Percentiles rank a stretch among this genome's conserved stretches.
Conservation (phyloP, 805 yeast genomes). For the Kodamaea kaohsiungensis region DNA sequence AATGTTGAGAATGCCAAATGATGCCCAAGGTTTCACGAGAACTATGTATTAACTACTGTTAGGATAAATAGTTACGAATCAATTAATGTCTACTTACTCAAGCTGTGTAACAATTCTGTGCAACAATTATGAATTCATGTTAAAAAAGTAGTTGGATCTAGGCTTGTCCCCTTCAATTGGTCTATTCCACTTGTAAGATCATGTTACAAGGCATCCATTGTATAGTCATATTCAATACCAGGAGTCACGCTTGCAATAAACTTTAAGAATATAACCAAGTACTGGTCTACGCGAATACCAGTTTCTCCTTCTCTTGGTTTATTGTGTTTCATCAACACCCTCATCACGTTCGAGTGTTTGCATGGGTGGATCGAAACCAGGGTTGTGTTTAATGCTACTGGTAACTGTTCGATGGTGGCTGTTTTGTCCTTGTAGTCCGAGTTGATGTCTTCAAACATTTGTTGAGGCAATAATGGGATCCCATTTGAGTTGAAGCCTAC, state of each 20-base stretch:
- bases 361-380: constrained; percentile 95
- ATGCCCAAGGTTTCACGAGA: not conserved
- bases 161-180: too few species aligned
- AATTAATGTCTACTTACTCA: not conserved
- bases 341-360: constrained; percentile 93
- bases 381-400: constrained; percentile 73
- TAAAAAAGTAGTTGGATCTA: too few species aligned
- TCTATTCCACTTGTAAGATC: not conserved
- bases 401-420: constrained; percentile 92
- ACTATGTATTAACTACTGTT: not conserved
- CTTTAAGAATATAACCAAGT: constrained; percentile 83
- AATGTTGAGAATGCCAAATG: not conserved
- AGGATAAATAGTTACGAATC: not conserved
- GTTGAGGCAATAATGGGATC: constrained; percentile 77
- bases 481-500: constrained; percentile 87
- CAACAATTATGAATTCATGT: too few species aligned
- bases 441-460: constrained; percentile 94
- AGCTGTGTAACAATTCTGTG: not conserved
- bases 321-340: constrained; percentile 74
- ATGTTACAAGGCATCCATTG: constrained; percentile 85
- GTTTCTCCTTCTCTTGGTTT: constrained; percentile 27
- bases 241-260: constrained; percentile 97
- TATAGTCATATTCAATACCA: constrained; percentile 94
- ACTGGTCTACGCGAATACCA: constrained; percentile 80
- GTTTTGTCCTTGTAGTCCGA: constrained; percentile 93